Evolutionary conservation across 306 rosid genomes (phyloP), one percentile per base, ranked within the genome.

Genomic region (Cajanus cajan): DNA sequence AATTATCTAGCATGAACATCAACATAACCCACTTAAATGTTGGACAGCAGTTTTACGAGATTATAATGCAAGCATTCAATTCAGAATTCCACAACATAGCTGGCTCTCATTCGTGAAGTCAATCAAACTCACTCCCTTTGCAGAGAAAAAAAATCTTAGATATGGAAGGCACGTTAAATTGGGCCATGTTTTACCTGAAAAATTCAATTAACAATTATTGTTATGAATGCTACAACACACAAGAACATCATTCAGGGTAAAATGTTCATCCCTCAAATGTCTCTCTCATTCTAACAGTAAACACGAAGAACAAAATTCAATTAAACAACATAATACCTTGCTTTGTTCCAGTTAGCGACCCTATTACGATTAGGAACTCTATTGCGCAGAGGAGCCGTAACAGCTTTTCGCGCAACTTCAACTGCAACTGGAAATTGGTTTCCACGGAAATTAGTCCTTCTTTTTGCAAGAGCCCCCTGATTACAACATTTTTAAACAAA

Each of bases 361-460:
- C 82, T 81, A 82, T 80, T 89, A 21, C 22, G 85, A 41, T 82
- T 82, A 62, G 90, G 84, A 82, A 68, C 78, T 80, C 86, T 86
- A 69, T 75, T 81, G 62, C 80, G 90, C 40, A 83, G 51, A n/a
- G 98, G 92, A 80, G 87, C 94, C 85, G 63, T 77, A 62, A 87
- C 91, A 84, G 90, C 94, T 88, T 86, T 96, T 75, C 81, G 83
- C 14, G 97, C 98, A 81, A 81, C 81, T 74, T 89, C 97, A 16
- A 72, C 65, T 64, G 96, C 89, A 78, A 86, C 28, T 12, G 96
- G 89, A 84, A 93, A 93, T 43, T 93, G 96, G 76, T 90, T 91
- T 51, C 90, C 94, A 69, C 85, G 94, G 76, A 88, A 96, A 87
- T 83, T 89, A 43, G 98, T 89, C 81, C 99, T 91, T 80, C 94